Conservation (phyloP, 352 stramenopile species). For the Thalassiosira hispida region DNA sequence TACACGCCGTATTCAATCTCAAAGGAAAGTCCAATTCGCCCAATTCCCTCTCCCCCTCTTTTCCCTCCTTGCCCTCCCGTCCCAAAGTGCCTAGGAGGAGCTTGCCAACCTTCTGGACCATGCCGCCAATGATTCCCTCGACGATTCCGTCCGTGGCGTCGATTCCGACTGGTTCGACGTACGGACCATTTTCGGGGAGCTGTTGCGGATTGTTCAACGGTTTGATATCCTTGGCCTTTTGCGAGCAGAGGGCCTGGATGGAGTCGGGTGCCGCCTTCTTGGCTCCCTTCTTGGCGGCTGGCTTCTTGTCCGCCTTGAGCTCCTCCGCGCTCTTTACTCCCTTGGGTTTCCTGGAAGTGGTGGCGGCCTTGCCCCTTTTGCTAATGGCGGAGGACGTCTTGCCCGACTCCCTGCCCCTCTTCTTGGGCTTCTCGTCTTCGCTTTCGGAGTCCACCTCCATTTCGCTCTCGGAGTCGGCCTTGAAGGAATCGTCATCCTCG, state of each 20-base stretch:
- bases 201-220: constrained; percentile 55
- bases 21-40: constrained; percentile 53
- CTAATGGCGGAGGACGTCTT: too few relatives aligned
- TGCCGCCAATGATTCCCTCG: constrained; percentile 47
- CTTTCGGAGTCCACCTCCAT: constrained; percentile 22
- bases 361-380: too few relatives aligned
- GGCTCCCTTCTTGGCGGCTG: background rate
- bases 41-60: constrained; percentile 51
- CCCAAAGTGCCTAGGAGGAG: constrained; percentile 22
- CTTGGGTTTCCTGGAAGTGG: background rate
- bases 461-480: constrained; percentile 40
- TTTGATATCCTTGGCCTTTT: constrained; percentile 30
- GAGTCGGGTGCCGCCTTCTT: background rate
- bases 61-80: constrained; percentile 25
- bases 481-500: constrained; percentile 47
- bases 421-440: constrained; percentile 15
- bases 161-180: constrained; percentile 50
- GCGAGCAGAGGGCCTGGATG: constrained; percentile 30
- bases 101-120: constrained; percentile 53
- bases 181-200: constrained; percentile 39
- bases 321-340: constrained; percentile 29
- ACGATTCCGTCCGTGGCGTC: constrained; percentile 59
- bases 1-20: constrained; percentile 76
- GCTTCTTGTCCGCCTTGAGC: constrained; percentile 13
- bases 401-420: constrained; percentile 26